Evolutionary conservation across 2,329 filamentous ascomycete species (phyloP).

Genomic region (Alternaria sp.): DNA sequence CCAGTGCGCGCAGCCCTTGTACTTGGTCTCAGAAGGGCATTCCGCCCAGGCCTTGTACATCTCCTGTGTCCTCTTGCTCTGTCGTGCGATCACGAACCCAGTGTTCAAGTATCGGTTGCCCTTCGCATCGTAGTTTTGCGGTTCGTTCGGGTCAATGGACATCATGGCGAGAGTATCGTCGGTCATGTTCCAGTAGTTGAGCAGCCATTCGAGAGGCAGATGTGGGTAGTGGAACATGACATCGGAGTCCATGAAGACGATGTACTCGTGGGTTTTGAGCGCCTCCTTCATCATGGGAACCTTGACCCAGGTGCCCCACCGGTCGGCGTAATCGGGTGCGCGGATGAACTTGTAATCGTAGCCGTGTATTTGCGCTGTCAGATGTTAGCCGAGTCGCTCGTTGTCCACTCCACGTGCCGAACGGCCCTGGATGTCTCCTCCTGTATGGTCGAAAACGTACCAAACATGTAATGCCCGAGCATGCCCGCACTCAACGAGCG

Average conservation of each 20-base stretch:
- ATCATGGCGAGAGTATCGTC: conserved; percentile 55
- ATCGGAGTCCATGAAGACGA: conserved; percentile 59
- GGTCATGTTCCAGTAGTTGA: conserved; percentile 58
- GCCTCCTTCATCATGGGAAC: conserved; percentile 54
- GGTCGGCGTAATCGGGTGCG: conserved; percentile 50
- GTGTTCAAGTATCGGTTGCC: conserved; percentile 53
- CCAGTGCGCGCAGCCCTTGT: conserved; percentile 45
- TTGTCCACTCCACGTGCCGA: not conserved
- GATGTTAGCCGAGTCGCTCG: conserved; percentile 14
- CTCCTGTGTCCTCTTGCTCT: conserved; percentile 46
- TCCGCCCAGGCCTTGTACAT: conserved; percentile 49
- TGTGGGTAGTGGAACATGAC: conserved; percentile 56
- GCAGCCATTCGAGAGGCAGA: conserved; percentile 58
- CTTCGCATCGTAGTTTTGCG: conserved; percentile 51
- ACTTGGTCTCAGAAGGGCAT: conserved; percentile 44
- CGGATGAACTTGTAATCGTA: conserved; percentile 59
- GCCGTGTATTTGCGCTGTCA: conserved; percentile 54
- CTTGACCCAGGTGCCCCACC: conserved; percentile 58
- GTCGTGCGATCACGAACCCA: conserved; percentile 54
- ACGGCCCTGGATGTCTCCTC: not conserved
- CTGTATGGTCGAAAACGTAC: conserved; percentile 17
- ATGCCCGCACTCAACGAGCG: conserved; percentile 46
- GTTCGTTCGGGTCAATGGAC: conserved; percentile 53
- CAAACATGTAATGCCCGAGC: conserved; percentile 49
- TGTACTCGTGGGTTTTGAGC: conserved; percentile 51